Conservation (phyloP, 371 early-diverging fungal genomes). For the Mortierella sp. region DNA sequence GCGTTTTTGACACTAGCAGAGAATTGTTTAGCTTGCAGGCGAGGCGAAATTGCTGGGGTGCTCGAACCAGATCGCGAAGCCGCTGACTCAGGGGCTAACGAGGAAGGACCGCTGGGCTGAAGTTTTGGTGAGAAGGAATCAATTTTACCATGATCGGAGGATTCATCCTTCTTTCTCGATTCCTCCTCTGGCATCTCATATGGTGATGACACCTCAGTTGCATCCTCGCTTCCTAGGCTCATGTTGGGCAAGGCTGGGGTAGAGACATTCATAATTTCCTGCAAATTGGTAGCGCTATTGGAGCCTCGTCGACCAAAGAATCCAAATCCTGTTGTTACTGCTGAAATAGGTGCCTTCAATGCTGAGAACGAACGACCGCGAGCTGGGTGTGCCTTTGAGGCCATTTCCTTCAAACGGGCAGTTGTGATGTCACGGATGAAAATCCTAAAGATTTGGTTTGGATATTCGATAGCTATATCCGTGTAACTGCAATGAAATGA, state of each 20-base stretch:
- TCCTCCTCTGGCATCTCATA: slow-evolving; percentile 9
- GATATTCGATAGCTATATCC: slow-evolving; percentile 69
- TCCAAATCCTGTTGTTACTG: slow-evolving; percentile 22
- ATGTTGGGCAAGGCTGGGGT: background rate
- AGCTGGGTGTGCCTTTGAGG: slow-evolving; percentile 8
- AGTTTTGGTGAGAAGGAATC: background rate
- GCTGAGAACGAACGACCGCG: slow-evolving; percentile 31
- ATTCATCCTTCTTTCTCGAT: background rate
- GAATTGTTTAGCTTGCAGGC: slow-evolving; percentile 10
- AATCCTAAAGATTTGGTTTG: slow-evolving; percentile 80
- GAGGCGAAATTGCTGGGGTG: background rate
- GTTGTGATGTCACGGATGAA: slow-evolving; percentile 88
- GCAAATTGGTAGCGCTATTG: background rate
- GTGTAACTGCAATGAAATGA: slow-evolving; percentile 58
- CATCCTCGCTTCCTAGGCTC: background rate
- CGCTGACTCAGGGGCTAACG: background rate
- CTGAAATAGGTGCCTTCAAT: slow-evolving; percentile 22
- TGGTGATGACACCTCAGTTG: background rate
- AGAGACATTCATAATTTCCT: background rate
- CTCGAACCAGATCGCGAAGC: background rate
- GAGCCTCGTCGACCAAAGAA: slow-evolving; percentile 30
- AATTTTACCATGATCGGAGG: background rate
- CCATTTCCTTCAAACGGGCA: slow-evolving; percentile 20
- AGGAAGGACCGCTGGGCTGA: background rate
- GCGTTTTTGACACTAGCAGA: slow-evolving; percentile 14